phyloP scores from a whole-genome alignment of 2,329 filamentous ascomycete genomes.

The Trichothecium roseum region DNA sequence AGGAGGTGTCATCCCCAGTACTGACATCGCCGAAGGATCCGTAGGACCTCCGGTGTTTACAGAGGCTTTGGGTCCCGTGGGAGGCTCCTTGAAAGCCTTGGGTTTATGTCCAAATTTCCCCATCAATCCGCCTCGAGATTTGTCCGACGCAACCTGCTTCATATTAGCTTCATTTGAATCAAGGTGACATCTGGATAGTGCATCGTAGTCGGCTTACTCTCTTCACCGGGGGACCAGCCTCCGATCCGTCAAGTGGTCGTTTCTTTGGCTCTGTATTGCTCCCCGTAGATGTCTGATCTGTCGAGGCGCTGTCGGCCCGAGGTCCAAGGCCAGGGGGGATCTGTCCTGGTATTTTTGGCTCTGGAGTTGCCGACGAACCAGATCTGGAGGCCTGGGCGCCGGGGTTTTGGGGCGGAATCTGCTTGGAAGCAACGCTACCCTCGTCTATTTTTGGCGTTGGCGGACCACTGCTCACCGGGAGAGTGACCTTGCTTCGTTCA shows the following conservation, averaged over 20 bases:
- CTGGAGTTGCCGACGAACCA: not conserved
- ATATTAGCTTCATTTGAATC: slow-evolving; percentile 13
- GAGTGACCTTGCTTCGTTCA: slow-evolving; percentile 12
- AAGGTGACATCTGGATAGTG: not conserved
- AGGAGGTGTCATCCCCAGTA: slow-evolving; percentile 36
- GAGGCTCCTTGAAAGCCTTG: slow-evolving; percentile 14
- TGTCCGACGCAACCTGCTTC: slow-evolving; percentile 18
- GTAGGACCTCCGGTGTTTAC: slow-evolving; percentile 23
- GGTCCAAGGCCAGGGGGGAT: too few relatives aligned
- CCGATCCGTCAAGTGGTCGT: slow-evolving; percentile 27
- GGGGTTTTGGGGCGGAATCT: slow-evolving; percentile 3
- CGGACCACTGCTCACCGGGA: slow-evolving; percentile 15
- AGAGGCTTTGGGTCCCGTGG: slow-evolving; percentile 7
- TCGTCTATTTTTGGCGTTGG: slow-evolving; percentile 4
- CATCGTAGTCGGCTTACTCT: slow-evolving; percentile 25
- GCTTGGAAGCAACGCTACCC: slow-evolving; percentile 8
- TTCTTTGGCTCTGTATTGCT: slow-evolving; percentile 25
- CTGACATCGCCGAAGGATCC: slow-evolving; percentile 43
- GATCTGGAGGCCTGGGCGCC: not conserved
- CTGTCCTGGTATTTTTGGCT: not conserved
- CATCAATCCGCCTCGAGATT: slow-evolving; percentile 19
- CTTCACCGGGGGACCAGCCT: slow-evolving; percentile 22
- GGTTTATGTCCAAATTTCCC: slow-evolving; percentile 25
- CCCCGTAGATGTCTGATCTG: slow-evolving; percentile 7
- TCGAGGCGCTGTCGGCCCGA: too few relatives aligned